Evolutionary conservation across 306 rosid genomes (phyloP).

Genomic region (Quercus parvula): DNA sequence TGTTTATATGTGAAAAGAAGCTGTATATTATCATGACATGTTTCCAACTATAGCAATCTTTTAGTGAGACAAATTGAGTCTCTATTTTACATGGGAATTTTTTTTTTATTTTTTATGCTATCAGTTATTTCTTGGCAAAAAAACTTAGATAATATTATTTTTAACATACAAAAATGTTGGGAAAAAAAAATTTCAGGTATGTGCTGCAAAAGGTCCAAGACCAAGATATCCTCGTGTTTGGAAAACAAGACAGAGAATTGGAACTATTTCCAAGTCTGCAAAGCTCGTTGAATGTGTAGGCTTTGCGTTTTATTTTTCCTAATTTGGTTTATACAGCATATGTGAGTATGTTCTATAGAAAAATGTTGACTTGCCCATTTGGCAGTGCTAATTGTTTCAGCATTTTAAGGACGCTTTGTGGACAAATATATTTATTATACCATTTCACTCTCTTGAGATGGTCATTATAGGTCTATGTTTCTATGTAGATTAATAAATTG

Average conservation of each 20-base stretch:
- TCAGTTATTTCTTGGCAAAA: too few species aligned
- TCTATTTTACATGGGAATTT: too few species aligned
- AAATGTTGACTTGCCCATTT: background rate
- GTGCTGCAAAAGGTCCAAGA: slow-evolving; percentile 89
- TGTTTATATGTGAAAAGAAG: background rate
- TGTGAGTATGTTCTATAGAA: background rate
- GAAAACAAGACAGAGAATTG: slow-evolving; percentile 72
- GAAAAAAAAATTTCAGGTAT: slow-evolving; percentile 44
- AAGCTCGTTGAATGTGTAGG: slow-evolving; percentile 82
- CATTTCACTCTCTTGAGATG: slow-evolving; percentile 9
- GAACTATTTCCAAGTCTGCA: slow-evolving; percentile 79
- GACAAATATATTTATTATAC: background rate
- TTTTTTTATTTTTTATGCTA: too few species aligned
- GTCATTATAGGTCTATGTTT: slow-evolving; percentile 9
- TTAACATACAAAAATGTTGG: background rate
- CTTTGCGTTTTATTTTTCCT: background rate
- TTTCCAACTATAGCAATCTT: background rate
- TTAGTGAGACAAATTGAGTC: background rate
- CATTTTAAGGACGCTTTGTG: background rate
- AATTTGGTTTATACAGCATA: slow-evolving; percentile 9
- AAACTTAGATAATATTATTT: too few species aligned
- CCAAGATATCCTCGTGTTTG: slow-evolving; percentile 92
- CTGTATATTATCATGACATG: background rate
- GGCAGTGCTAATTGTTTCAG: background rate
- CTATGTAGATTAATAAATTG: slow-evolving; percentile 58